phyloP scores from a whole-genome alignment of 73 alveolate genomes.

The Durusdinium trenchii region DNA sequence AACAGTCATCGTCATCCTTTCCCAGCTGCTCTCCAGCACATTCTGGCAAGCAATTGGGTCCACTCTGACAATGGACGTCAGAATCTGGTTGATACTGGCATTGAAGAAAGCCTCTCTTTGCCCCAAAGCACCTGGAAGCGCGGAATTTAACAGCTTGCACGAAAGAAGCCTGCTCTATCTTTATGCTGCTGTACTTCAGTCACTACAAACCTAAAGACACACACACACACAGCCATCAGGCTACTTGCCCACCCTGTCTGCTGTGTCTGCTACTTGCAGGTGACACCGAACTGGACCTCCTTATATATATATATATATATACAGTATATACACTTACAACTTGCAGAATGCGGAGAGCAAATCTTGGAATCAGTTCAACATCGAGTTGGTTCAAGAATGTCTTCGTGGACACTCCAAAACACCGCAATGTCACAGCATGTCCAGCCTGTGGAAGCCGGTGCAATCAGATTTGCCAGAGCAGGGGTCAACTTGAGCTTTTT shows the following conservation, averaged over 20 bases:
- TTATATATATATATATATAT: no score
- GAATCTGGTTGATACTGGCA: conserved; percentile 77
- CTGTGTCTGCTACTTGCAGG: neutral
- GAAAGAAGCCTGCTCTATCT: no score
- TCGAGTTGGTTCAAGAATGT: no score
- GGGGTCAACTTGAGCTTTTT: neutral
- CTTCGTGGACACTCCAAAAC: no score
- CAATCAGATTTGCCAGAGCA: conserved; percentile 32
- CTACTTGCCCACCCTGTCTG: neutral
- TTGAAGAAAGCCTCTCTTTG: conserved; percentile 58
- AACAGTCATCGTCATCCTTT: conserved; percentile 55
- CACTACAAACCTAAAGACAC: neutral
- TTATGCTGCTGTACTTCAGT: no score
- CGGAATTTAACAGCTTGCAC: neutral
- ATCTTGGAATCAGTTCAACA: no score
- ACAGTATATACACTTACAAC: neutral
- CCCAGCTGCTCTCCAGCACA: conserved; percentile 47
- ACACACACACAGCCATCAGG: neutral
- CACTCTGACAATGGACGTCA: conserved; percentile 45
- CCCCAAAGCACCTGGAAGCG: conserved; percentile 71
- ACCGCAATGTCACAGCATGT: no score
- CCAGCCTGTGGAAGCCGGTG: conserved; percentile 81
- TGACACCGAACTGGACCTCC: neutral
- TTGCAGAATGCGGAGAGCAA: no score
- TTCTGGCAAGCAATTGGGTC: conserved; percentile 75